Evolutionary conservation across 345 rosid genomes (phyloP).

Genomic region (Mercurialis annua): DNA sequence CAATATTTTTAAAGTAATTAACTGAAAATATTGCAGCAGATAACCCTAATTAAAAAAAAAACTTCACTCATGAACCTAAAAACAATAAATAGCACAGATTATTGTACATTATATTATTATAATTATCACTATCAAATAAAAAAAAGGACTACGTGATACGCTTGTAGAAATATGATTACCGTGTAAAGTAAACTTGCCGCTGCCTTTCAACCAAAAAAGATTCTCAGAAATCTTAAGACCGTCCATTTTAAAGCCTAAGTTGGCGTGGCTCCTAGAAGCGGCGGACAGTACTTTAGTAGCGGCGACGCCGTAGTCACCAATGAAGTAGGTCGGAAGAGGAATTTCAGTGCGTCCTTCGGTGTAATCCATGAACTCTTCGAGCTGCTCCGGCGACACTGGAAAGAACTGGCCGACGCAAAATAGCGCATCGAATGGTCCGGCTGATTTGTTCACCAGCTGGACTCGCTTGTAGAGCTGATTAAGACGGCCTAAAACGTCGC

Average conservation of each 20-base stretch:
- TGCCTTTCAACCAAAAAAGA: conserved; percentile 81
- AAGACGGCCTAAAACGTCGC: conserved; percentile 83
- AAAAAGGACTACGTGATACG: no score
- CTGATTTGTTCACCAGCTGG: conserved; percentile 75
- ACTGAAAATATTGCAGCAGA: no score
- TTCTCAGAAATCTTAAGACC: conserved; percentile 59
- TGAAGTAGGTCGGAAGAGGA: conserved; percentile 83
- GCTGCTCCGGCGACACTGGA: conserved; percentile 53
- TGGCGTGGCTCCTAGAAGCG: conserved; percentile 46
- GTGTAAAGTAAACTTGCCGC: conserved; percentile 76
- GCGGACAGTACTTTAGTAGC: conserved; percentile 53
- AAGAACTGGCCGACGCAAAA: conserved; percentile 88
- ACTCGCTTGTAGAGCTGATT: conserved; percentile 84
- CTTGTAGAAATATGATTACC: conserved; percentile 40
- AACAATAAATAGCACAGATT: no score
- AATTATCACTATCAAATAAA: no score
- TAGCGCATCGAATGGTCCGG: conserved; percentile 79
- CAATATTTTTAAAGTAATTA: not conserved
- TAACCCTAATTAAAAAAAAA: not conserved
- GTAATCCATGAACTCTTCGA: conserved; percentile 58
- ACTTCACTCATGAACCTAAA: no score
- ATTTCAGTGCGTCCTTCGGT: conserved; percentile 58
- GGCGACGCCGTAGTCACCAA: conserved; percentile 77
- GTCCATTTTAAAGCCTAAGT: conserved; percentile 85
- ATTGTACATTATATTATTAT: no score